phyloP scores from a whole-genome alignment of 495 filamentous ascomycete species.

The Chaetomium tenue region DNA sequence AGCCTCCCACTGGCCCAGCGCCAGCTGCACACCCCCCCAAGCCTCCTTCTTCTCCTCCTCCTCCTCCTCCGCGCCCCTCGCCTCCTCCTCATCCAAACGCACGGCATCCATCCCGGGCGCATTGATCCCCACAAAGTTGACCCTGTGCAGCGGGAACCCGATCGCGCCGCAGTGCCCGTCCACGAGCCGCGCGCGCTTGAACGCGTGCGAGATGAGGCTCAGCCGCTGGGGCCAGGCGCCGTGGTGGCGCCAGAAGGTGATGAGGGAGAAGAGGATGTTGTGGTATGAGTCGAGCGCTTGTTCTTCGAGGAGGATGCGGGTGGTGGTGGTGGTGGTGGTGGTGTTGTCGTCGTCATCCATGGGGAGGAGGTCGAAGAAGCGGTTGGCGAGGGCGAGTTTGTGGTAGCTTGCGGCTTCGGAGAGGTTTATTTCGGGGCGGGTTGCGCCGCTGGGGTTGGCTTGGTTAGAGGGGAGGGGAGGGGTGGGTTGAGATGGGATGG shows the following conservation, averaged over 20 bases:
- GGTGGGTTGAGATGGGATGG: no score
- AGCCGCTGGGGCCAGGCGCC: constrained; percentile 53
- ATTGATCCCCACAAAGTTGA: constrained; percentile 65
- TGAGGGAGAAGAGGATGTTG: constrained; percentile 70
- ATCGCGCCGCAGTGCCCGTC: constrained; percentile 66
- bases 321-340: background rate
- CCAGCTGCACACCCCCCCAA: constrained; percentile 42
- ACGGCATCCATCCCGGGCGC: constrained; percentile 52
- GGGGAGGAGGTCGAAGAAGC: constrained; percentile 43
- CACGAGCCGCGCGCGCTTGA: constrained; percentile 67
- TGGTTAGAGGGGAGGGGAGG: constrained; percentile 14
- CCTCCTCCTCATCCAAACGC: constrained; percentile 13
- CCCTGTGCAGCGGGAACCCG: constrained; percentile 48
- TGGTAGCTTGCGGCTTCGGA: constrained; percentile 70
- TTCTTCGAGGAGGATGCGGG: constrained; percentile 55
- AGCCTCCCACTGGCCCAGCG: constrained; percentile 46
- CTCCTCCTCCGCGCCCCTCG: background rate
- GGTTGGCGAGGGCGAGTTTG: constrained; percentile 46
- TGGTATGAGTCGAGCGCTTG: constrained; percentile 76
- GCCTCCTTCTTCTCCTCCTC: constrained; percentile 35
- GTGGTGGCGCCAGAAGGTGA: constrained; percentile 53
- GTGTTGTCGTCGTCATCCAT: background rate
- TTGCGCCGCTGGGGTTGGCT: constrained; percentile 52
- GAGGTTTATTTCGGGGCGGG: constrained; percentile 53
- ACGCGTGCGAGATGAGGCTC: constrained; percentile 71